Base-by-base conservation (phyloP, 164 flowering plant species). In the Saururus chinensis region DNA sequence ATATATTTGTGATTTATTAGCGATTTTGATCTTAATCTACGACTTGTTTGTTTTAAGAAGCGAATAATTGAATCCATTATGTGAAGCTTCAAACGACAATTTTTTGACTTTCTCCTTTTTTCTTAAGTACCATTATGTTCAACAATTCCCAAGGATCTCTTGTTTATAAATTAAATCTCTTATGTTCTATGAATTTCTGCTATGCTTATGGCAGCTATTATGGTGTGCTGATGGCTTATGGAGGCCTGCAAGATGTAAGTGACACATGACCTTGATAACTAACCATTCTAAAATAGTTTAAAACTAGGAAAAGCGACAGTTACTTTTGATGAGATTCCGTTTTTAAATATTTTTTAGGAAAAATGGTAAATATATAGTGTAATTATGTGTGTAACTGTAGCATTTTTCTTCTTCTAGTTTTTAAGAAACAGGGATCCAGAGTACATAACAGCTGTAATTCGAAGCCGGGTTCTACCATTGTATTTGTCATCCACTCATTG, bases 201-300 rank as follows among this genome's bases (percentile, higher is more conserved):
- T 62, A 60, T 45, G 9, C 23, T 23, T 30, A 9, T 77, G 56
- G 64, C 87, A 89, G 96, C 63, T 89, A 89, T 54, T 86, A 72
- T 75, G 90, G 90, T 51, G 96, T 89, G 65, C 75, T 86, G 59
- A 83, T 86, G 87, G 96, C 88, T 51, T 89, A 79, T 71, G 92
- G 90, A 24, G 79, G 87, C 57, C 78, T 89, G 51, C 82, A 78
- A 77, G 90, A 86, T 69, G 96, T 89, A 75, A 77, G 87, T 9
- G 57, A 14, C 19, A 24, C 49, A 42, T 42, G 49, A 42, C 9
- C 14, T 10, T 42, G 49, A 9, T 42, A 14, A 42, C 17, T 42
- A 14, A 14, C 17, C 1, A 42, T 9, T 42, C 9, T 42, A 14
- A 10, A 14, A 10, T 10, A 10, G 12, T 42, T 42, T 1, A 42